Evolutionary conservation across 1,284 basidiomycete species (phyloP).

Genomic region (Cutaneotrichosporon mucoides): DNA sequence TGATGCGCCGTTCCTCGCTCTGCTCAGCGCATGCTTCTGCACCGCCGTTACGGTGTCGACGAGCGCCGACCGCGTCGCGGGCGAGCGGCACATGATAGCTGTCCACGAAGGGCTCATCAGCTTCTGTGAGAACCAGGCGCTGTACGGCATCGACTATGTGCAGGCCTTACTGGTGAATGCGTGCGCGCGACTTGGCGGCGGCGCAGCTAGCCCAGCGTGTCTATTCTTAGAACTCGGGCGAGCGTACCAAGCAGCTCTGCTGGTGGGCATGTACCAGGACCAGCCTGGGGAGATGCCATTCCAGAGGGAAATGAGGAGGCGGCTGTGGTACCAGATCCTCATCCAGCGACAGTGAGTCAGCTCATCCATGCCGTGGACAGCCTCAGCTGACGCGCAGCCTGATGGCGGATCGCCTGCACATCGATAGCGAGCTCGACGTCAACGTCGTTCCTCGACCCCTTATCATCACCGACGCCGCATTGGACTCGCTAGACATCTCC

Average conservation of each 20-base stretch:
- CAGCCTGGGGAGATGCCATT: background rate
- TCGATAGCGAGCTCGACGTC: constrained; percentile 1
- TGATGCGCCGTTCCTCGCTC: constrained; percentile 1
- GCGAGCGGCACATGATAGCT: background rate
- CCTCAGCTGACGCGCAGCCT: background rate
- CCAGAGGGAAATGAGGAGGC: background rate
- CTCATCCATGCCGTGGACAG: no score
- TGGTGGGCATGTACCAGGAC: constrained; percentile 1
- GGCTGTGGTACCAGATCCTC: background rate
- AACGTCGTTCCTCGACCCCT: constrained; percentile 2
- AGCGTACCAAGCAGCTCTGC: constrained; percentile 3
- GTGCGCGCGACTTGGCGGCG: background rate
- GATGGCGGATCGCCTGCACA: background rate
- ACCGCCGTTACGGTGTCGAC: background rate
- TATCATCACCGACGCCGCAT: background rate
- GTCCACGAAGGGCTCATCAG: background rate
- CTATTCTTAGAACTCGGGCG: background rate
- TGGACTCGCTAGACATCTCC: background rate
- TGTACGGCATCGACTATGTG: background rate
- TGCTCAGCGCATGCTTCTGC: background rate
- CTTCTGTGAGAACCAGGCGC: constrained; percentile 1
- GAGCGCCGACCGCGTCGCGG: background rate
- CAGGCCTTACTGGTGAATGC: background rate
- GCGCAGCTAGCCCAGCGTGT: background rate
- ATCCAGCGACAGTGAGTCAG: constrained; percentile 1